Percentiles rank a stretch among this genome's conserved stretches.
These are phyloP conservation scores for Neolentinus lepideus DNA, from an alignment of 1,284 basidiomycete species.

Conservation along the genomic window DNA sequence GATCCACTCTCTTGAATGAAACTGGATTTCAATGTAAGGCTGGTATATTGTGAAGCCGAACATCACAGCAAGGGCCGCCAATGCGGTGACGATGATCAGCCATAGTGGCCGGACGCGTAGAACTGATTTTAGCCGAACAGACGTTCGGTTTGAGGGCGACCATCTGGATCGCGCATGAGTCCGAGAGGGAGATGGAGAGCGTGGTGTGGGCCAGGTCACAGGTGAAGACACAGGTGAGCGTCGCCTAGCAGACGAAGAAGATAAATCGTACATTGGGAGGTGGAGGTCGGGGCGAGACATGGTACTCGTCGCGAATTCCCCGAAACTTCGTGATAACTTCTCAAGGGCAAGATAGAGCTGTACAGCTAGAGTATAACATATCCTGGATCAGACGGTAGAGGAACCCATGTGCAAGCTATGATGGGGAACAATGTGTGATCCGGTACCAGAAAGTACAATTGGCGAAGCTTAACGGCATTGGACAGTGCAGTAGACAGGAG, in stretches of 20 bases:
- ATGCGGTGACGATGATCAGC: not conserved
- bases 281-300: not conserved
- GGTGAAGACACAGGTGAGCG: not conserved
- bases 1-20: constrained; percentile 75
- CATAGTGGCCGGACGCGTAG: not conserved
- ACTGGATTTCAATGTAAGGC: constrained; percentile 73
- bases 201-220: not conserved
- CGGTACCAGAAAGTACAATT: not conserved
- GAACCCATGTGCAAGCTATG: not conserved
- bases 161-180: not conserved
- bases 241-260: not conserved
- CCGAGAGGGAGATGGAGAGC: not conserved
- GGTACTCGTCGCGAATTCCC: not conserved
- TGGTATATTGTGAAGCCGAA: constrained; percentile 57
- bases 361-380: no score
- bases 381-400: no score
- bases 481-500: no score
- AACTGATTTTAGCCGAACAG: not conserved
- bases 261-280: not conserved
- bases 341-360: no score
- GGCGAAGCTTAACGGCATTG: no score
- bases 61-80: constrained; percentile 21
- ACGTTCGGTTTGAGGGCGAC: not conserved
- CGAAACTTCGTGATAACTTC: not conserved
- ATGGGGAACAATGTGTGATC: not conserved